Evolutionary conservation across 1,139 yeast genomes (phyloP).

Genomic region (Taphrina betulina): DNA sequence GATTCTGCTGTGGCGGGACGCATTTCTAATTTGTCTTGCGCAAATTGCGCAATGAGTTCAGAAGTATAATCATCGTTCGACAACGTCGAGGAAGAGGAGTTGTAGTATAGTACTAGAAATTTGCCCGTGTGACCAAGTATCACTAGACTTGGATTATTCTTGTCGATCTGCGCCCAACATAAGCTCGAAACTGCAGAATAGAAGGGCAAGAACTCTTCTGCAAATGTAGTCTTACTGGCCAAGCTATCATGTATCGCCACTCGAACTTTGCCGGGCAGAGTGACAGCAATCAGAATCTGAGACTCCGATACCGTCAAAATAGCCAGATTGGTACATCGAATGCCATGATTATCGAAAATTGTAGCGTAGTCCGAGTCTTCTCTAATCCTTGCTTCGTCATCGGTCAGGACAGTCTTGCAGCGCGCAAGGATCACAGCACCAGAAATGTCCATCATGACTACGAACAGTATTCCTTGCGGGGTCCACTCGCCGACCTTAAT

Average conservation of each 20-base stretch:
- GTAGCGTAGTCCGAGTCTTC: not conserved
- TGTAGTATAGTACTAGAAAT: not conserved
- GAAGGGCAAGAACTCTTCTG: not conserved
- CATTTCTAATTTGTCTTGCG: not conserved
- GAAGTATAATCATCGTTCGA: not conserved
- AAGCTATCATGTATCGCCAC: not conserved
- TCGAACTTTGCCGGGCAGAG: not conserved
- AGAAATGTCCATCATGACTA: not conserved
- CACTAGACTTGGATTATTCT: not conserved
- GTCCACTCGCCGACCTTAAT: conserved; percentile 1
- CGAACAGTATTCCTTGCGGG: not conserved
- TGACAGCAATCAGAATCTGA: not conserved
- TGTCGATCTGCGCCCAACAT: not conserved
- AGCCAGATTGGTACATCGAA: not conserved
- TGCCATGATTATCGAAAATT: not conserved
- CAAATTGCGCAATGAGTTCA: not conserved
- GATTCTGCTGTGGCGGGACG: not conserved
- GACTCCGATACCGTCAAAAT: not conserved
- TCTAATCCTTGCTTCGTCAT: not conserved
- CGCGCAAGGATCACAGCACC: not conserved
- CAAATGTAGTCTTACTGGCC: not conserved
- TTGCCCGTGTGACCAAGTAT: not conserved
- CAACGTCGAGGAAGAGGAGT: too few species aligned
- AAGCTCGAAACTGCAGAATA: not conserved
- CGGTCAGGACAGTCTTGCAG: not conserved